Evolutionary conservation across 495 filamentous ascomycete species (phyloP).

Genomic region (Talaromyces liani): DNA sequence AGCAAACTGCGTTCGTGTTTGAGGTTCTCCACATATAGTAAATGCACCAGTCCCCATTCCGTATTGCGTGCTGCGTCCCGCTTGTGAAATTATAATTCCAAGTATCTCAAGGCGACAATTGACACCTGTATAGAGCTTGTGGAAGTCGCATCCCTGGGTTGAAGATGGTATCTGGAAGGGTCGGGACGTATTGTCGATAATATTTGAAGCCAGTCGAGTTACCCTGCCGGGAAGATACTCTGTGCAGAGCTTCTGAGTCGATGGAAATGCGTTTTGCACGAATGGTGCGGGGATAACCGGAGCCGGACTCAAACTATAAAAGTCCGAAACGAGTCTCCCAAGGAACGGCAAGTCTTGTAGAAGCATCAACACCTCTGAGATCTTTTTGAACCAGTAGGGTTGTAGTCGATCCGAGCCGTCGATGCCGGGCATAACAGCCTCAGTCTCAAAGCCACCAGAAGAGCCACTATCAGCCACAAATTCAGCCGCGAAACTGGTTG

Average conservation of each 20-base stretch:
- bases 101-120: constrained; percentile 25
- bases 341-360: not conserved
- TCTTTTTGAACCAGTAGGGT: not conserved
- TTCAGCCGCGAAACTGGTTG: not conserved
- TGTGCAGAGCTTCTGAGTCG: not conserved
- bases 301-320: not conserved
- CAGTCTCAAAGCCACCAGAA: not conserved
- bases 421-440: not conserved
- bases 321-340: not conserved
- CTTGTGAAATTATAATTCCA: constrained; percentile 20
- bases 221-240: not conserved
- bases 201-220: not conserved
- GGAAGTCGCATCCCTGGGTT: not conserved
- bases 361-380: not conserved
- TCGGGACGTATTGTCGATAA: not conserved
- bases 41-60: constrained; percentile 17
- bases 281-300: not conserved
- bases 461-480: not conserved
- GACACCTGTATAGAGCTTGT: constrained; percentile 14
- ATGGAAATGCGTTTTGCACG: not conserved
- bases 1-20: constrained; percentile 14
- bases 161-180: not conserved
- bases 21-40: not conserved
- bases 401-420: not conserved
- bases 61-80: constrained; percentile 20